Evolutionary conservation across 352 stramenopile species (phyloP), one percentile per base, ranked within the genome.

Genomic region (Plasmopara muralis): DNA sequence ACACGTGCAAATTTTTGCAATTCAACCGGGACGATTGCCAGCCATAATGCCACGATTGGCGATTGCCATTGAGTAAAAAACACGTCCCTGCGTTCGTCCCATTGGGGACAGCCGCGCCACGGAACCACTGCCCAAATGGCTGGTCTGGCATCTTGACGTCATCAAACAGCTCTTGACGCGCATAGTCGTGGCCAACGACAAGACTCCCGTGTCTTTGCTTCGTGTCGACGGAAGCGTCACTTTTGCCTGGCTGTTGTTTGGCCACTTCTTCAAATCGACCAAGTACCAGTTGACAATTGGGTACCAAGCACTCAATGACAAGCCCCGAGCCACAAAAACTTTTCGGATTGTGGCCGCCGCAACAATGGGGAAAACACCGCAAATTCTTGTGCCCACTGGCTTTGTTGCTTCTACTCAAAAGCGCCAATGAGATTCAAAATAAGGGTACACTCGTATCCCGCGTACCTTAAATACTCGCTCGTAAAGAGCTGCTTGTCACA

Each of bases 31-130:
- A 92, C 4, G 82, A 92, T 46, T 87, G 78, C 82, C 82, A 92
- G 12, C 82, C 82, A 48, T 92, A 92, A 60, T 92, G 82, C 82
- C 82, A 92, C 45, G 78, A 92, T 60, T 89, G 78, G 38, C 82
- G 82, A 59, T 92, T 89, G 31, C 82, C 82, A 57, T 92, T 92
- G 47, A 92, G 65, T 43, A 88, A 58, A 60, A 92, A 92, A 48
- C 72, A 72, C 16, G 62, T 66, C 25, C 62, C 51, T 20, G 14
- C 34, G 16, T 6, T 25, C 13, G 43, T 34, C 5, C 42, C n/a
- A 48, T 59, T 54, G 5, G 71, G 66, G 15, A 88, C 66, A 6
- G 65, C 47, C 4, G 68, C 63, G 44, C 77, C 77, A 29, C 74
- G 70, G 55, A 88, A 89, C 78, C 78, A 89, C 40, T 69, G 69